phyloP scores from a whole-genome alignment of 2,329 filamentous ascomycete species.

The Ophiognomonia clavigignenti-juglandacearum region DNA sequence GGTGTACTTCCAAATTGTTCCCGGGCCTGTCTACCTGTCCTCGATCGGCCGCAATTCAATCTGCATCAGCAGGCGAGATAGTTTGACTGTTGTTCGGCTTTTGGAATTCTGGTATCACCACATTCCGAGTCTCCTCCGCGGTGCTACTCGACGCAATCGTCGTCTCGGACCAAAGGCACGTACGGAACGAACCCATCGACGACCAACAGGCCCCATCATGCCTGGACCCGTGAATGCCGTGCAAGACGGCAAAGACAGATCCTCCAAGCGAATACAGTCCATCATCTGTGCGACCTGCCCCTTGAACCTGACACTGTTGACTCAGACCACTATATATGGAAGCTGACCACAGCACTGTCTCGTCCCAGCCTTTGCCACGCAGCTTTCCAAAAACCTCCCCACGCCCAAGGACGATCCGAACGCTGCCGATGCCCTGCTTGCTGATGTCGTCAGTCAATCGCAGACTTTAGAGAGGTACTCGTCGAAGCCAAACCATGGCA shows the following conservation, averaged over 20 bases:
- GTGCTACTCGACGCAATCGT: neutral
- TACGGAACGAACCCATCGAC: no score
- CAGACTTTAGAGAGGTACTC: conserved; percentile 26
- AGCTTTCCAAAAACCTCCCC: conserved; percentile 25
- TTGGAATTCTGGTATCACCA: neutral
- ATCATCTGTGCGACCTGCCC: conserved; percentile 6
- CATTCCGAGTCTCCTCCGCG: neutral
- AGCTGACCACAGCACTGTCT: neutral
- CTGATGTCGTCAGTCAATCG: conserved; percentile 37
- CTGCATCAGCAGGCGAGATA: neutral
- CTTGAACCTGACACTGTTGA: neutral
- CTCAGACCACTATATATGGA: neutral
- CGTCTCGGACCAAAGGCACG: neutral
- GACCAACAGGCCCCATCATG: no score
- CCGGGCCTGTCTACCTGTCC: no score
- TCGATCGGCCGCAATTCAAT: neutral
- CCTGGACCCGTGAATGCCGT: neutral
- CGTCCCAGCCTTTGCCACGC: conserved; percentile 12
- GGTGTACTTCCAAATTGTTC: no score
- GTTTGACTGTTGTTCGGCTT: neutral
- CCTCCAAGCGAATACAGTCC: conserved; percentile 1
- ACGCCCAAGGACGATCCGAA: conserved; percentile 22
- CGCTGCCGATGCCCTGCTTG: conserved; percentile 27
- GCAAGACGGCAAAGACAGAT: neutral
- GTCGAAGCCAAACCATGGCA: conserved; percentile 24